A percentile compares a stretch with the other conserved stretches of the same genome.
These are phyloP conservation scores for Fusarium globosum DNA, from an alignment of 2,329 filamentous ascomycete species.

Conservation along the genomic window DNA sequence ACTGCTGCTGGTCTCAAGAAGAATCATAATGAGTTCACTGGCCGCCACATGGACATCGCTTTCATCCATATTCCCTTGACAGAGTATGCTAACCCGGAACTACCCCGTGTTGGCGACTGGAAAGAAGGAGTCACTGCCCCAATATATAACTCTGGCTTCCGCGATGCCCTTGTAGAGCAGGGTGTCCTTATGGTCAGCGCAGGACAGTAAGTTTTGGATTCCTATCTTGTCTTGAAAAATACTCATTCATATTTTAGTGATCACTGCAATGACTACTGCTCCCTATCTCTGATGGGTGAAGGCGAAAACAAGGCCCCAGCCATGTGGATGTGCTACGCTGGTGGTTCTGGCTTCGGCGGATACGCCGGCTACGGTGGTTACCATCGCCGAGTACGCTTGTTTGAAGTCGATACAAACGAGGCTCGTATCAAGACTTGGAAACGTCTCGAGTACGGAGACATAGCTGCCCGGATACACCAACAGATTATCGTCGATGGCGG, in stretches of 20 bases:
- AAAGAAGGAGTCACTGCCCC: slow-evolving; percentile 89
- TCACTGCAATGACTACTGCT: slow-evolving; percentile 97
- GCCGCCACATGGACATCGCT: slow-evolving; percentile 93
- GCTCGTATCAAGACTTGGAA: slow-evolving; percentile 94
- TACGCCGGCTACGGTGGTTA: slow-evolving; percentile 93
- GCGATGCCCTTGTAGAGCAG: slow-evolving; percentile 86
- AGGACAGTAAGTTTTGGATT: slow-evolving; percentile 76
- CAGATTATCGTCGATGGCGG: slow-evolving; percentile 75
- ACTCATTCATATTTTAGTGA: slow-evolving; percentile 63
- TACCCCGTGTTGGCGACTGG: slow-evolving; percentile 75
- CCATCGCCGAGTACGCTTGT: slow-evolving; percentile 85
- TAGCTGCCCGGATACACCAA: slow-evolving; percentile 66
- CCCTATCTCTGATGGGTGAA: slow-evolving; percentile 65
- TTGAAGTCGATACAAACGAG: slow-evolving; percentile 92
- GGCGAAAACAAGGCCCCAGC: slow-evolving; percentile 67
- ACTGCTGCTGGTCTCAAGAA: slow-evolving; percentile 80
- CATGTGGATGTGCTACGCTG: slow-evolving; percentile 98
- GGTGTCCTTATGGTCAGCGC: slow-evolving; percentile 89
- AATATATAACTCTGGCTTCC: slow-evolving; percentile 90
- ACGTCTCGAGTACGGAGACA: slow-evolving; percentile 77
- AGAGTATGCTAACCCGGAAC: slow-evolving; percentile 77
- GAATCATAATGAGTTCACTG: slow-evolving; percentile 84
- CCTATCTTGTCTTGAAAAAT: neutral
- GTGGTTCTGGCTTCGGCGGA: slow-evolving; percentile 90
- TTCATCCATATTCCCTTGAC: slow-evolving; percentile 98